Evolutionary conservation across 1,284 basidiomycete genomes (phyloP).

Genomic region (Mixia osmundae): DNA sequence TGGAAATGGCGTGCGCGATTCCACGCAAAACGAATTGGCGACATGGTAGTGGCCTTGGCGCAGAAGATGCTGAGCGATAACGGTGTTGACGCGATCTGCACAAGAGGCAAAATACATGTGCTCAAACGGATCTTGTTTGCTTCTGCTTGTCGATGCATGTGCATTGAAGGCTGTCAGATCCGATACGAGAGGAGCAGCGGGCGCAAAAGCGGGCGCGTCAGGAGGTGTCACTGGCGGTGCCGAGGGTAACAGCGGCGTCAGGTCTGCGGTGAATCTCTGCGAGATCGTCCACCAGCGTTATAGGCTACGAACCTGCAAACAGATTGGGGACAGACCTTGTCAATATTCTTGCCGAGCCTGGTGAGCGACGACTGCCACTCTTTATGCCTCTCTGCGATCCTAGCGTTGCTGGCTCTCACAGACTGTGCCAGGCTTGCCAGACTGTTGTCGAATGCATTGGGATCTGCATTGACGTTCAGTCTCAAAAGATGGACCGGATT

Average conservation of each 20-base stretch:
- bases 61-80: constrained; percentile 49
- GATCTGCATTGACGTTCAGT: no score
- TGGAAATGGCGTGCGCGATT: constrained; percentile 40
- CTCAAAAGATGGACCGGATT: no score
- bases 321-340: constrained; percentile 38
- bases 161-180: no score
- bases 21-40: constrained; percentile 34
- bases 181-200: no score
- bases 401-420: no score
- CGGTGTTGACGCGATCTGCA: constrained; percentile 39
- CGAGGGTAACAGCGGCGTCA: constrained; percentile 29
- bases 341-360: constrained; percentile 55
- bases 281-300: not conserved
- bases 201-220: no score
- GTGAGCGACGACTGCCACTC: constrained; percentile 53
- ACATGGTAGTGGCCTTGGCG: constrained; percentile 53
- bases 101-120: constrained; percentile 32
- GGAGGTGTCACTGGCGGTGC: no score
- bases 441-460: no score
- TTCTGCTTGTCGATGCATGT: not conserved
- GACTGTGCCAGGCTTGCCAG: no score
- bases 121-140: constrained; percentile 4
- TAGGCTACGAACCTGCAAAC: not conserved
- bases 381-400: constrained; percentile 58
- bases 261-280: constrained; percentile 50